Conservation (phyloP, 768 basidiomycete genomes). For the Leccinum obscurum region DNA sequence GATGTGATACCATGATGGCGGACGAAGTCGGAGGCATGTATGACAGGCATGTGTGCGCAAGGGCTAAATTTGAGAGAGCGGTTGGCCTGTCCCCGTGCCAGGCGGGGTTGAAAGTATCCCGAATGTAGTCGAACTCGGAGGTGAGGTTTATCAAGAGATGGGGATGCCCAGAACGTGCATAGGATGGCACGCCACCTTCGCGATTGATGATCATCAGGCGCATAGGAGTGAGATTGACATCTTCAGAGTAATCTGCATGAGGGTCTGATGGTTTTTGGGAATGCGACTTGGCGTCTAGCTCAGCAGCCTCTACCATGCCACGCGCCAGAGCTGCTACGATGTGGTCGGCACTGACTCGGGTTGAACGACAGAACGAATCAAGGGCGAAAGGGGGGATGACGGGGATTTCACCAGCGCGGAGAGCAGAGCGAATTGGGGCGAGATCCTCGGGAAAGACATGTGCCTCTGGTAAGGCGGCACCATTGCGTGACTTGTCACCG, state of each 20-base stretch:
- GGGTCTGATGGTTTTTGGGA: slow-evolving; percentile 32
- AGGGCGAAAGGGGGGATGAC: slow-evolving; percentile 92
- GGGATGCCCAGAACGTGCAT: slow-evolving; percentile 91
- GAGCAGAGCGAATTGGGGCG: slow-evolving; percentile 81
- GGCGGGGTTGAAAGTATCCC: slow-evolving; percentile 72
- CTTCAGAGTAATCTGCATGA: slow-evolving; percentile 43
- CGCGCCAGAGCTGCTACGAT: slow-evolving; percentile 84
- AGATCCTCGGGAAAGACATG: slow-evolving; percentile 82
- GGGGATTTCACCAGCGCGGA: slow-evolving; percentile 93
- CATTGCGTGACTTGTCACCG: slow-evolving; percentile 29
- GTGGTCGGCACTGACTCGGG: slow-evolving; percentile 84
- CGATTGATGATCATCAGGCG: slow-evolving; percentile 97
- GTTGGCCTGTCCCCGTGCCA: slow-evolving; percentile 84
- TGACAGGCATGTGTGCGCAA: slow-evolving; percentile 82
- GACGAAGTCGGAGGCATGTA: slow-evolving; percentile 95
- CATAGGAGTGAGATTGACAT: slow-evolving; percentile 86
- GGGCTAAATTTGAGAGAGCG: slow-evolving; percentile 78
- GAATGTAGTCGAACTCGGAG: slow-evolving; percentile 84
- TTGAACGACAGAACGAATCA: slow-evolving; percentile 85
- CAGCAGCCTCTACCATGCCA: slow-evolving; percentile 69
- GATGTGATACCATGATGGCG: slow-evolving; percentile 96
- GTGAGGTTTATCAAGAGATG: slow-evolving; percentile 94
- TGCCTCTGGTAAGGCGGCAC: slow-evolving; percentile 59
- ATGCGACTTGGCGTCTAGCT: slow-evolving; percentile 44
- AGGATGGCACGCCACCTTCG: slow-evolving; percentile 96